Evolutionary conservation across 2,329 filamentous ascomycete genomes (phyloP).

Genomic region (Fusarium irregulare): DNA sequence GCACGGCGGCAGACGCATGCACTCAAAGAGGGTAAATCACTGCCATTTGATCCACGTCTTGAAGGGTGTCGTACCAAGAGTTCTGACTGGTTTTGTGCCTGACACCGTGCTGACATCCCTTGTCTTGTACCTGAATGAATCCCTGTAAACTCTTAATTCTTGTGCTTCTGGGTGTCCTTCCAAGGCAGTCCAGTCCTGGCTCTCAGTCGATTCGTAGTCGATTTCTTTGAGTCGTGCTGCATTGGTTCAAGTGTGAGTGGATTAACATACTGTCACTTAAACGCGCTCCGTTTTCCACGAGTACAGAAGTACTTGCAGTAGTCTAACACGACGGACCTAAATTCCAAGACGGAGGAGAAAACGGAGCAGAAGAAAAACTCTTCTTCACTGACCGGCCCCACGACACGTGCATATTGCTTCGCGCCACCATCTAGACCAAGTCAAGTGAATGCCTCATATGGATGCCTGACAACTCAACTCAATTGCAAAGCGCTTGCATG

Average conservation of each 20-base stretch:
- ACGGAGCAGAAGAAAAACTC: slow-evolving; percentile 39
- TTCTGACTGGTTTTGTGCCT: slow-evolving; percentile 37
- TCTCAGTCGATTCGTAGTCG: slow-evolving; percentile 9
- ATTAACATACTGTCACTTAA: slow-evolving; percentile 5
- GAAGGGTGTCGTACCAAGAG: slow-evolving; percentile 24
- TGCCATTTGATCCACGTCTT: slow-evolving; percentile 5
- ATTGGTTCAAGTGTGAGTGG: slow-evolving; percentile 28
- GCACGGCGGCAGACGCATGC: slow-evolving; percentile 40
- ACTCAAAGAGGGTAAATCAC: slow-evolving; percentile 37
- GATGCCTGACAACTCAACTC: slow-evolving; percentile 21
- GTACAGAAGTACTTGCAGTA: neutral
- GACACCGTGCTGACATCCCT: slow-evolving; percentile 22
- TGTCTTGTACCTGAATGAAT: slow-evolving; percentile 34
- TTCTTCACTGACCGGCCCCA: slow-evolving; percentile 18
- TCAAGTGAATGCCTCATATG: slow-evolving; percentile 9
- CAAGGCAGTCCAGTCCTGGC: neutral
- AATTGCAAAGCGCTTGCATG: neutral
- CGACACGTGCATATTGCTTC: slow-evolving; percentile 25
- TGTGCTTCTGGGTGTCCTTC: slow-evolving; percentile 3
- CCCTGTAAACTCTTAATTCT: neutral
- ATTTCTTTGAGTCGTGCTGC: slow-evolving; percentile 7
- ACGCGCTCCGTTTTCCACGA: slow-evolving; percentile 25
- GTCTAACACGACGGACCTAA: slow-evolving; percentile 4
- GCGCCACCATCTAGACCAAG: slow-evolving; percentile 20
- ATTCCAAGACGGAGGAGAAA: slow-evolving; percentile 19